Base-by-base conservation (phyloP, 495 filamentous ascomycete genomes). In the Penicillium macrosclerotiorum region DNA sequence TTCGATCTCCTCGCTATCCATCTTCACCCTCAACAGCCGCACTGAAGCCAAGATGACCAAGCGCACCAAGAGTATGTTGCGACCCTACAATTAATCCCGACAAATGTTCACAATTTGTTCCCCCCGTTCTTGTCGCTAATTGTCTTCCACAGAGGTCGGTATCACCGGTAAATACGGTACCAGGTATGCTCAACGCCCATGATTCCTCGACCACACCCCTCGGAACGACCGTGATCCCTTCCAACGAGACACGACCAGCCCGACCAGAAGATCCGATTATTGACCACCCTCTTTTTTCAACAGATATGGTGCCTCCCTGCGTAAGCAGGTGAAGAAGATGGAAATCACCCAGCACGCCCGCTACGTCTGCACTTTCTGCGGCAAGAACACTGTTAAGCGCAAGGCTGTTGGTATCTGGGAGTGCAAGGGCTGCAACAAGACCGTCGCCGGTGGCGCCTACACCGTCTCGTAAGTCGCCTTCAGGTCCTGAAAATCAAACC, bases 241-340 rank as follows among this genome's bases (percentile, higher is more conserved):
- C 46, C 36, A 49, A 48, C 33, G 45, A 49, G 45, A 55, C 47
- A 34, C 41, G 41, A 55, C 42, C 18, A 53, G 47, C 24, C 31
- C 37, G 35, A 51, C 19, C 51, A 14, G 36, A 48, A 48, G 45
- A 52, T 35, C 14, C 51, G 41, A 44, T 51, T 59, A 61, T 65
- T 70, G 57, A 68, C 59, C 55, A 51, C 31, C 19, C 8, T 30
- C 17, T 37, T 46, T 34, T 39, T 26, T 46, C 38, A 37, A 63
- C 50, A 85, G 93, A 85, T 98, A 98, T 75, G 93, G 93, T 86
- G 93, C 93, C 71, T 98, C 93, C 64, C 88, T 98, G 75, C 89
- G 93, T 79, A 98, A 97, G 81, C 93, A 96, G 73, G 89, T 97
- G 68, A 98, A 98, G 88, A 96, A 96, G 85, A 95, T 96, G 87